Conservation (phyloP, 2,329 filamentous ascomycete genomes). For the Apiospora saccharicola region DNA sequence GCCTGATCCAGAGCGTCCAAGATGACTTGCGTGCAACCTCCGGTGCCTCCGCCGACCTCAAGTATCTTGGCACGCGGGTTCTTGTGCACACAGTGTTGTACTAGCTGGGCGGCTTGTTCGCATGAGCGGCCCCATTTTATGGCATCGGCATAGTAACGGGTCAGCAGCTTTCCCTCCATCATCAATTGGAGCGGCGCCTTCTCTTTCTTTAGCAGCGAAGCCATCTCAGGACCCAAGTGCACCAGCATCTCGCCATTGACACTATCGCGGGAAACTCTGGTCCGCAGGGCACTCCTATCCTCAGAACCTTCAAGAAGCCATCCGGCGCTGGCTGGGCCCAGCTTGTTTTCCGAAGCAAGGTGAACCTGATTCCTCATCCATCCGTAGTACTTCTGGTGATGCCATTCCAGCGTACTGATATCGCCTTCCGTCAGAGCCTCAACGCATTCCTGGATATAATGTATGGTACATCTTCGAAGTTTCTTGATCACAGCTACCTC, state of each 20-base stretch:
- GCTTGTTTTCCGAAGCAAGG: no score
- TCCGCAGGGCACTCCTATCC: no score
- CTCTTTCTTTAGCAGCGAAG: conserved; percentile 35
- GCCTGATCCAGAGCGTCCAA: conserved; percentile 28
- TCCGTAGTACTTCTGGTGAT: background rate
- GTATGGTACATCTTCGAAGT: conserved; percentile 13
- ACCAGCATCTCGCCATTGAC: no score
- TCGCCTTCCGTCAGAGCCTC: background rate
- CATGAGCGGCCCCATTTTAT: conserved; percentile 34
- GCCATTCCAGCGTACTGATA: background rate
- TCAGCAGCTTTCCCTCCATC: conserved; percentile 38
- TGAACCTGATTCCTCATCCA: no score
- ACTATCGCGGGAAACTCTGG: conserved; percentile 16
- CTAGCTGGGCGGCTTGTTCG: background rate
- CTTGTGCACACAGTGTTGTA: background rate
- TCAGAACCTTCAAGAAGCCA: no score
- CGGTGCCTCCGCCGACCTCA: conserved; percentile 25
- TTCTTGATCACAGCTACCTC: conserved; percentile 21
- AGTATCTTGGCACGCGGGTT: conserved; percentile 18
- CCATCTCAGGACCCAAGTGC: no score
- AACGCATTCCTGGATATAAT: conserved; percentile 26
- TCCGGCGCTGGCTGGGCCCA: background rate
- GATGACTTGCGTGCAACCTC: background rate
- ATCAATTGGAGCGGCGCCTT: conserved; percentile 40
- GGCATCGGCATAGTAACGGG: conserved; percentile 41